phyloP scores from a whole-genome alignment of 2,329 filamentous ascomycete genomes.

The Mariannaea elegans region DNA sequence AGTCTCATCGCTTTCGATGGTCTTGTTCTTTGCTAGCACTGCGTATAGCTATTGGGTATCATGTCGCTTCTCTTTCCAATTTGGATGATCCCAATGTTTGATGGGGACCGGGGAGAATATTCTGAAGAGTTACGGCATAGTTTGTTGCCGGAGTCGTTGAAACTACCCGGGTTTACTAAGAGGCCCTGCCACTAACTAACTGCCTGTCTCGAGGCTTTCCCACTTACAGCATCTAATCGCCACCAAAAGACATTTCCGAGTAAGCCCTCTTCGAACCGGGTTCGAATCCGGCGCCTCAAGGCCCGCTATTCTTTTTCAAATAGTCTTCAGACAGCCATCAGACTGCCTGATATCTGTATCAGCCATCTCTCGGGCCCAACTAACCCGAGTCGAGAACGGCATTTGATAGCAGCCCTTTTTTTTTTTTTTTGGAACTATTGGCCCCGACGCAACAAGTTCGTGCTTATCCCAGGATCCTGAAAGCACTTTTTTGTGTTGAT shows the following conservation, averaged over 20 bases:
- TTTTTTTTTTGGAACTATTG: not conserved
- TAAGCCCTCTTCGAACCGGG: not conserved
- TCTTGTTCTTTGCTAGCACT: not conserved
- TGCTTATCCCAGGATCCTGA: not conserved
- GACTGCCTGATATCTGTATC: not conserved
- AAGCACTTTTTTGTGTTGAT: not conserved
- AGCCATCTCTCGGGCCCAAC: slow-evolving; percentile 5
- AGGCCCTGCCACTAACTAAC: not conserved
- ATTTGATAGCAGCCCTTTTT: not conserved
- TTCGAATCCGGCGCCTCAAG: not conserved
- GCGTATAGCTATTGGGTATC: not conserved
- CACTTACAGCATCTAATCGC: slow-evolving; percentile 5
- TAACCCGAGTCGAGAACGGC: not conserved
- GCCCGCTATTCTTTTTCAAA: not conserved
- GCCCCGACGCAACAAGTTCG: not conserved
- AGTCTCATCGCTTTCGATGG: not conserved
- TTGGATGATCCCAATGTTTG: too few species aligned
- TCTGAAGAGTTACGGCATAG: slow-evolving; percentile 1
- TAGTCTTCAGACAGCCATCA: not conserved
- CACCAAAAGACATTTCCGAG: not conserved
- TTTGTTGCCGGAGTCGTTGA: not conserved
- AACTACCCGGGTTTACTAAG: not conserved
- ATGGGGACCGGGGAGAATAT: not conserved
- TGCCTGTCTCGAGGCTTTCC: not conserved
- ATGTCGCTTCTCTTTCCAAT: not conserved